A percentile compares a stretch with the other conserved stretches of the same genome.
These are phyloP conservation scores for Creolimax fragrantissima DNA, from an alignment of 78 protist genomes.

Conservation along the genomic window DNA sequence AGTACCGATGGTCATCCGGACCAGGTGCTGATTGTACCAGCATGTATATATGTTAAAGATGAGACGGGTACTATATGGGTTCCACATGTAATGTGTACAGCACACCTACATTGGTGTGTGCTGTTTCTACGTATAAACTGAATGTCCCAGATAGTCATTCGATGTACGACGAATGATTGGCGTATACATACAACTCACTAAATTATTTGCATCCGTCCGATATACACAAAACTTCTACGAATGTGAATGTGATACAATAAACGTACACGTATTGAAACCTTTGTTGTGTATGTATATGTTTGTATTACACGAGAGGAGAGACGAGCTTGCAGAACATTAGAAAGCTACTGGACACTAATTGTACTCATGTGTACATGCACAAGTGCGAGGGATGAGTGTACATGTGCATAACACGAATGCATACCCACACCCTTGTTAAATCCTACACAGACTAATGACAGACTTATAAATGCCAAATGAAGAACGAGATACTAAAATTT, in stretches of 20 bases:
- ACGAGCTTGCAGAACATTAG: too few species aligned
- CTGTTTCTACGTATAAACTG: neutral
- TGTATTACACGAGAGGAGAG: too few species aligned
- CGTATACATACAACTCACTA: neutral
- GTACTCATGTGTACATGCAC: neutral
- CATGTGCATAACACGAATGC: neutral
- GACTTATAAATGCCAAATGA: neutral
- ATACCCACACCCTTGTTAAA: neutral
- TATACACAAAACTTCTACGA: neutral
- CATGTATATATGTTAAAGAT: neutral
- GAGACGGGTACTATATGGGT: too few species aligned
- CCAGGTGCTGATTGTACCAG: neutral
- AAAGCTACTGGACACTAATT: neutral
- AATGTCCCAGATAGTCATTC: neutral
- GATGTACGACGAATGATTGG: neutral
- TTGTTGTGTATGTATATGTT: too few species aligned
- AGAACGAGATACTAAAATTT: neutral
- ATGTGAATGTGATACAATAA: too few species aligned
- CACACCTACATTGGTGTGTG: neutral
- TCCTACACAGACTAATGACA: neutral
- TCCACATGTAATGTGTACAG: neutral
- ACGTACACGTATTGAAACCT: too few species aligned
- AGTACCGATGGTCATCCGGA: neutral
- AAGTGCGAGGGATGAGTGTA: too few species aligned
- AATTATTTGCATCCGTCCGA: neutral